Evolutionary conservation across 257 asterid genomes (phyloP), one percentile per base, ranked within the genome.

Genomic region (Handroanthus guayacan): DNA sequence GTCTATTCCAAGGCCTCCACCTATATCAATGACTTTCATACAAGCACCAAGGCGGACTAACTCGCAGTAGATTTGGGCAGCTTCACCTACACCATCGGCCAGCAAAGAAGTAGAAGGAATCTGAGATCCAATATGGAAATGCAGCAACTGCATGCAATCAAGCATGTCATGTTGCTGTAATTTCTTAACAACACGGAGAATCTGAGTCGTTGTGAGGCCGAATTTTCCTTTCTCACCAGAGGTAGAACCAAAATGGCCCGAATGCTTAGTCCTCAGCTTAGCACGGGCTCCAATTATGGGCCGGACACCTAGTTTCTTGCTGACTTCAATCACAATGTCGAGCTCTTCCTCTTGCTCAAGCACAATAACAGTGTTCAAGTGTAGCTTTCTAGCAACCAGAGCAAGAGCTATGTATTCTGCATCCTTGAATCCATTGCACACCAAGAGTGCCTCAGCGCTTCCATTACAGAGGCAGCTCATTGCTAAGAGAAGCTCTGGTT

Each of bases 1-100:
- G 51, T 88, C 93, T 14, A 88, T 86, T 63, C 93, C 91, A 6
- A 88, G 89, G 31, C 93, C 93, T 47, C 93, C 93, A 0, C 93
- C 93, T 5, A 84, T 81, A 72, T 88, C 93, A 8, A 88, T 72
- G 16, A 81, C 87, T 14, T 81, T 80, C 87, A 88, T 81, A 31
- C 79, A 74, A 43, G 91, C 91, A 14, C 93, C 93, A 9, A 88
- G 82, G 62, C 93, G 91, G 16, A 83, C 83, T 5, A 88, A 72
- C 77, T 88, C 93, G 58, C 87, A 77, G 54, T 86, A 88, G 55
- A 86, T 78, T 78, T 88, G 93, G 1, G 93, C 86, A 4, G 89
- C 93, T 82, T 88, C 93, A 31, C 86, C 81, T 2, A 88, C 88
- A 9, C 89, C 89, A 34, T 88, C 93, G 1, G 87, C 75, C 2